Evolutionary conservation across 495 filamentous ascomycete species (phyloP).

Genomic region (Penicillium longicatenatum): DNA sequence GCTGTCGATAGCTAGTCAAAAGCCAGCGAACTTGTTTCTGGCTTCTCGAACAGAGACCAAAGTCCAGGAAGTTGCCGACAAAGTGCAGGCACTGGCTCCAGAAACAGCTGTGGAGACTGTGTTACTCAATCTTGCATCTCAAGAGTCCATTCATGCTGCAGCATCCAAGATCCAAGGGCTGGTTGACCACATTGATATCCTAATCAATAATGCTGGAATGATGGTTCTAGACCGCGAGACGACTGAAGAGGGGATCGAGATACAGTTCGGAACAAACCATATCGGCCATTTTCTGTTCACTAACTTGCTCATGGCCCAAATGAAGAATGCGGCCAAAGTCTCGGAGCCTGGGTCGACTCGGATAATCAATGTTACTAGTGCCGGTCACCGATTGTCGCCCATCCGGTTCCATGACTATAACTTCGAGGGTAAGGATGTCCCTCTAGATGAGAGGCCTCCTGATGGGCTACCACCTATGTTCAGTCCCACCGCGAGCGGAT

Average conservation of each 20-base stretch:
- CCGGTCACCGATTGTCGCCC: slow-evolving; percentile 39
- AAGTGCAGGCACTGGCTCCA: slow-evolving; percentile 28
- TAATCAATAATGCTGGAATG: slow-evolving; percentile 69
- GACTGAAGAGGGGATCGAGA: slow-evolving; percentile 67
- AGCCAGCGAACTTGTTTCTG: slow-evolving; percentile 52
- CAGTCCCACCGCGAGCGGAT: slow-evolving; percentile 18
- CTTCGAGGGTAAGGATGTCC: slow-evolving; percentile 20
- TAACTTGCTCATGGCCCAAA: slow-evolving; percentile 58
- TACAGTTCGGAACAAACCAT: slow-evolving; percentile 74
- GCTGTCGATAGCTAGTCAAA: slow-evolving; percentile 54
- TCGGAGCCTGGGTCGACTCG: slow-evolving; percentile 22
- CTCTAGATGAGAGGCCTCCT: slow-evolving; percentile 19
- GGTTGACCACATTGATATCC: slow-evolving; percentile 17
- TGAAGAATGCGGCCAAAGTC: slow-evolving; percentile 49
- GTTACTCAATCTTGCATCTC: slow-evolving; percentile 20
- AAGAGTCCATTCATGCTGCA: slow-evolving; percentile 18
- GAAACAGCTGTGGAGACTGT: slow-evolving; percentile 2
- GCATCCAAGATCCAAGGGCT: slow-evolving; percentile 13
- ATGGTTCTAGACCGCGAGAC: slow-evolving; percentile 52
- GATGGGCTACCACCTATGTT: slow-evolving; percentile 18
- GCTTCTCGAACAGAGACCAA: slow-evolving; percentile 54
- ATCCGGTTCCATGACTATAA: slow-evolving; percentile 30
- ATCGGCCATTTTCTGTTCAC: slow-evolving; percentile 68
- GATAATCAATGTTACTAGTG: slow-evolving; percentile 47
- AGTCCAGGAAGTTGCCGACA: slow-evolving; percentile 47